Evolutionary conservation across 1,139 yeast species (phyloP), one percentile per base, ranked within the genome.

Genomic region (Suhomyces bribrorum): DNA sequence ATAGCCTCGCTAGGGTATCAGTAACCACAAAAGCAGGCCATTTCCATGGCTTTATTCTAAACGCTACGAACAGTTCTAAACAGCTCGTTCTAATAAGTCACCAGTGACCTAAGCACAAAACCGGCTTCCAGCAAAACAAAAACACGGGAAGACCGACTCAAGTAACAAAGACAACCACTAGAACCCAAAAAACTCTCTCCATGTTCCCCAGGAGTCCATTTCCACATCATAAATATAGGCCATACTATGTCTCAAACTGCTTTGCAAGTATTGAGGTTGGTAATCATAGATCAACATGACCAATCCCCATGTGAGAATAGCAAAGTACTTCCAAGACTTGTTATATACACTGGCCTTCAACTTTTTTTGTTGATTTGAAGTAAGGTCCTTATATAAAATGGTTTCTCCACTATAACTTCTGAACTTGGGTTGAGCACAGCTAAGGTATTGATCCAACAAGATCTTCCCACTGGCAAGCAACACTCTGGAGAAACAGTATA

Each of bases 301-400:
- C 35, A 77, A 58, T 0, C 83, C 94, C 95, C 95, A 86, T 7
- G 82, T 71, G 6, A 80, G 45, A n/a, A 84, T 78, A 1, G 90
- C 84, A 56, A 82, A 79, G 38, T 75, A 59, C 33, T 79, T 71
- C 90, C 90, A 85, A 4, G 82, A 66, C 38, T 56, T 59, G 46
- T 66, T 65, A 49, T 74, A 69, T 18, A 75, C 56, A 31, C 50
- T 51, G 27, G 48, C 49, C 48, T 62, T 64, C 44, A 62, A 60
- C 47, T 61, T 70, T 54, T 48, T 61, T 50, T 60, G 66, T 52
- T 62, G 72, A 34, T 49, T 56, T 34, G 50, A 51, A 15, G 54
- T 56, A 44, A 61, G 62, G 37, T 67, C 70, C 26, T 54, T 45
- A 50, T 56, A 72, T 25, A 47, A 39, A 12, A 69, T 54, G 14